These are phyloP conservation scores for Daldinia decipiens DNA, from an alignment of 495 filamentous ascomycete species.

Conservation along the genomic window DNA sequence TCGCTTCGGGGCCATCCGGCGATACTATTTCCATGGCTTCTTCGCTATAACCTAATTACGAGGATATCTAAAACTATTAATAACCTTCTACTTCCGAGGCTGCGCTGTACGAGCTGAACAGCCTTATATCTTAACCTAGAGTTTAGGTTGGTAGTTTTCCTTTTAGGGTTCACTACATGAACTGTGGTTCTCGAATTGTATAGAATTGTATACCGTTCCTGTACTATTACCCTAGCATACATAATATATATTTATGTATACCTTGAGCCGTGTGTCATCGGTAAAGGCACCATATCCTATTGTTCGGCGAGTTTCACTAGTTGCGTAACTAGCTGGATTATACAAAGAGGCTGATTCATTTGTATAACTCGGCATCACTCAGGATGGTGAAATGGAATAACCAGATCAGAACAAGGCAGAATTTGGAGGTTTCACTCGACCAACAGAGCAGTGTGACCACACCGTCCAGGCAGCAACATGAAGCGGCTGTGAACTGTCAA, in stretches of 20 bases:
- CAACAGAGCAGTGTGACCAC: slow-evolving; percentile 1
- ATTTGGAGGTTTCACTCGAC: neutral
- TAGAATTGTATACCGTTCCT: neutral
- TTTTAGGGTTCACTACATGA: neutral
- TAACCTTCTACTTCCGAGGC: neutral
- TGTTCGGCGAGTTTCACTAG: neutral
- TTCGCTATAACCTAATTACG: neutral
- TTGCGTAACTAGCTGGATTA: neutral
- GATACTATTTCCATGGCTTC: neutral
- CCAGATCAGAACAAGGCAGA: neutral
- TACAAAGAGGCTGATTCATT: neutral
- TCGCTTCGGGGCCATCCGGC: neutral
- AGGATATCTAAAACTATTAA: neutral
- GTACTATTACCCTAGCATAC: neutral
- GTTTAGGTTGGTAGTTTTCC: neutral
- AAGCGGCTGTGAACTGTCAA: neutral
- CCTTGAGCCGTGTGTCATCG: neutral
- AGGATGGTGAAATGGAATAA: neutral
- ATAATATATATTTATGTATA: neutral
- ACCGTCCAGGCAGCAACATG: neutral
- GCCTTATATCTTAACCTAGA: neutral
- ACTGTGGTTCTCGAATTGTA: neutral
- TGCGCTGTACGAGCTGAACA: neutral
- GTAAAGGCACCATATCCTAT: neutral
- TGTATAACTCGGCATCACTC: neutral